Evolutionary conservation across 1,284 basidiomycete species (phyloP), one percentile per base, ranked within the genome.

Genomic region (Apiotrichum sp.): DNA sequence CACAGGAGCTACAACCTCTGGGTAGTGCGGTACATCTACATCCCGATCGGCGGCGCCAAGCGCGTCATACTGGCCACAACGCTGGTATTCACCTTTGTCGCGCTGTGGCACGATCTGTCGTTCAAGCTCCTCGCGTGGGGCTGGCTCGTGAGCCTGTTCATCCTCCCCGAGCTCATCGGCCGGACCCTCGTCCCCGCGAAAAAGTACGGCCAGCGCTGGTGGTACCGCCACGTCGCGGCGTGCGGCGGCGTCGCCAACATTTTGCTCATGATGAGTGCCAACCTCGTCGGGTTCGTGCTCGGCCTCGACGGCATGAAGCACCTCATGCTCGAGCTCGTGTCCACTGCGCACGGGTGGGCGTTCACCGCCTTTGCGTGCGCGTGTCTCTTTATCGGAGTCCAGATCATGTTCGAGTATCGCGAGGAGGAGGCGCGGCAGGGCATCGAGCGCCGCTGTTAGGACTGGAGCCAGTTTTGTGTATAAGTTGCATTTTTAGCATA

Each of bases 1-100:
- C 95, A 98, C 74, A 80, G 95, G 9, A 89, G 87, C 65, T 98
- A 93, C 77, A 98, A 98, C 70, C 82, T 98, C 8, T 98, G 96
- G 95, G 82, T 93, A 49, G 85, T 95, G 55, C 90, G 91, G 55
- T 98, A 97, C 72, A 90, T 98, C 63, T 98, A 98, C 76, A 80
- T 98, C 34, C 95, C 95, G 0, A 79, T 98, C 7, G 95, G 95
- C 7, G 95, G 93, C 1, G 62, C 75, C 0, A 78, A 83, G 31
- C 80, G 82, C 47, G 76, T 83, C 3, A 69, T 87, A 1, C 60
- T 87, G 16, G 85, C 93, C 22, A 90, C 84, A 0, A 63, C 87
- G 6, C 77, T 96, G 16, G 85, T 97, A 34, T 98, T 98, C 78
- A 88, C 93, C 0, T 98, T 99, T 70, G 95, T 98, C n/a, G 96